phyloP scores from a whole-genome alignment of 805 yeast species.

The Wickerhamiella qilinensis region DNA sequence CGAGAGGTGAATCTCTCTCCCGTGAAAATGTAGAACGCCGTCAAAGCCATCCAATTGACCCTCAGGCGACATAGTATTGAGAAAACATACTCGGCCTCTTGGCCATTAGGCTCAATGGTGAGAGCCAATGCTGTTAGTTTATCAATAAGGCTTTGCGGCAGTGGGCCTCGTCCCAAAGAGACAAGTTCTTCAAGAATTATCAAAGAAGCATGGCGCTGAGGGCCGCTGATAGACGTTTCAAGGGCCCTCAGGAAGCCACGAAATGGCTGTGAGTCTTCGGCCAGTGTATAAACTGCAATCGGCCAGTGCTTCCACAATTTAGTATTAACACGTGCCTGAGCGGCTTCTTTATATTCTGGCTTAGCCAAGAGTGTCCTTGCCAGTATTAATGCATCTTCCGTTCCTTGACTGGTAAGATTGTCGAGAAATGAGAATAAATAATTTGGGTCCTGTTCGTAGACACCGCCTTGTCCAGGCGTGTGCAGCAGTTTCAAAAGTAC shows the following conservation, averaged over 20 bases:
- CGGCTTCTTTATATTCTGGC: not conserved
- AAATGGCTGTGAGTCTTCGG: too few relatives aligned
- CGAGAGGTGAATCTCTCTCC: slow-evolving; percentile 3
- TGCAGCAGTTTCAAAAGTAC: not conserved
- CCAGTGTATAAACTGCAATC: not conserved
- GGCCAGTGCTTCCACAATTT: not conserved
- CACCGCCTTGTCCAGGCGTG: not conserved
- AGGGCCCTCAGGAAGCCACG: too few relatives aligned
- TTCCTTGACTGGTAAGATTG: not conserved
- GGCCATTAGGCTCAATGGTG: not conserved
- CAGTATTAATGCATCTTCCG: not conserved
- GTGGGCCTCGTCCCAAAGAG: too few relatives aligned
- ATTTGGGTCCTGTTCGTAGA: slow-evolving; percentile 1
- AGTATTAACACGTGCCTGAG: not conserved
- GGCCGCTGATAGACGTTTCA: too few relatives aligned
- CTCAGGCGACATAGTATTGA: slow-evolving; percentile 2
- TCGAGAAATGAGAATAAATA: not conserved
- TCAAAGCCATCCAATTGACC: slow-evolving; percentile 6
- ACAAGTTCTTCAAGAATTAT: too few relatives aligned
- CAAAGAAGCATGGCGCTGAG: too few relatives aligned
- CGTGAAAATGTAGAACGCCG: slow-evolving; percentile 9
- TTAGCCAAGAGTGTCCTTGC: not conserved
- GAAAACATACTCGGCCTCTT: slow-evolving; percentile 2
- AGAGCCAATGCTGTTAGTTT: too few relatives aligned
- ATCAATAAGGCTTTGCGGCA: too few relatives aligned